Base-by-base conservation (phyloP, 495 filamentous ascomycete genomes). In the Trichoderma erinaceum region DNA sequence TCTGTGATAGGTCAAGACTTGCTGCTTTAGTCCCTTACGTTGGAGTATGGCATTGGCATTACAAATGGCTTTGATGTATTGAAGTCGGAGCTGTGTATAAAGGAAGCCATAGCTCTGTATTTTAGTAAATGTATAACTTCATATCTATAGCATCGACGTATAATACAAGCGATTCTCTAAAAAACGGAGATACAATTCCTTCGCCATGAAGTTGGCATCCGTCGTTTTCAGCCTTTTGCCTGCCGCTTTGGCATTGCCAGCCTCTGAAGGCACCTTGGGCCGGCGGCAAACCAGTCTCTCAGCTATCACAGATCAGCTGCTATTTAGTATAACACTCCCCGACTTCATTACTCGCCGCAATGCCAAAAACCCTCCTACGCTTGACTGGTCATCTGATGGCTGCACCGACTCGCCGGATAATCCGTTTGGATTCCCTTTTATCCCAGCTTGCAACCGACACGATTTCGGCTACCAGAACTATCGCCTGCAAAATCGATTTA, bases 401-500 rank as follows among this genome's bases (percentile, higher is more conserved):
- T 84, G 82, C 75, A 75, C 77, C 11, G 38, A 63, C 3, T 78
- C 78, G 4, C 78, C 80, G 0, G 82, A 84, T 65, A 75, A 76
- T 44, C 82, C 82, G 8, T 72, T 76, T 21, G 78, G 79, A 10
- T 84, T 80, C 71, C 70, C 78, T 71, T 84, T 84, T 69, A 48
- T 67, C 7, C 75, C 71, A 0, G 71, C 71, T 23, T 84, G 82
- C 76, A 44, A 80, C 56, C 76, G 82, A 23, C 82, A 84, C 69
- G 82, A 84, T 61, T 84, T 84, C 65, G 82, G 80, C 0, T 84
- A 82, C 68, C 69, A 74, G 5, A 84, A 83, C 70, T 82, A 75
- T 69, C 77, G 79, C 68, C 61, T 32, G 7, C 80, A 82, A 66
- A 68, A 35, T 5, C 73, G 82, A 8, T 82, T 84, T 72, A 81